Evolutionary conservation across 345 rosid genomes (phyloP), one percentile per base, ranked within the genome.

Genomic region (Dipteronia dyeriana): DNA sequence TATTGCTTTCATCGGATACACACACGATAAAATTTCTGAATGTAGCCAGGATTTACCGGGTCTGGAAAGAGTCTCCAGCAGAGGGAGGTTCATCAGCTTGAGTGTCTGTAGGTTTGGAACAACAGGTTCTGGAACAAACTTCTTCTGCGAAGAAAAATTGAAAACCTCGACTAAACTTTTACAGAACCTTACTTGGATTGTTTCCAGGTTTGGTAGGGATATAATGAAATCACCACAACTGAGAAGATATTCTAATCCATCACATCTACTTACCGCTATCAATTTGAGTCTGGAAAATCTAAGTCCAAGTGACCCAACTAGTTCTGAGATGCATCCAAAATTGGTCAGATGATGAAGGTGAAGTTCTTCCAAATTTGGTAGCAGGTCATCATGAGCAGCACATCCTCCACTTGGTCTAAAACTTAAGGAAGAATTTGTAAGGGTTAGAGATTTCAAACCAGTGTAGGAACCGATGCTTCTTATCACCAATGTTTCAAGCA

Each of bases 151-250:
- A 69, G 29, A 39, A 69, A 70, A 73, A 38, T 70, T 51, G 7
- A 79, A 79, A 14, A 84, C 70, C 60, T 76, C 70, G 4, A 68
- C 65, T 63, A 84, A 77, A 49, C 63, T 77, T 2, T 79, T 73
- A 77, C 87, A 84, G 68, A 73, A 81, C 57, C 79, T 78, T 73
- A 81, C 85, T 45, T 76, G 62, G 66, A 81, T 84, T 79, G 76
- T 81, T 66, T 79, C 65, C 49, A 81, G 61, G 61, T 76, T 84
- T 5, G 81, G 82, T 34, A 81, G 51, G 81, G 71, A 70, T 68
- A 68, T 75, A 61, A 84, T 78, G 74, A 81, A 79, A 72, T 43
- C 60, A 26, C 26, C 26, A 26, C 26, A 26, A 26, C 1, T 26
- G 26, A 26, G 26, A 26, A 26, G 26, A 26, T 26, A 26, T 26